These are phyloP conservation scores for Zangia roseola DNA, from an alignment of 768 basidiomycete genomes.

Conservation along the genomic window DNA sequence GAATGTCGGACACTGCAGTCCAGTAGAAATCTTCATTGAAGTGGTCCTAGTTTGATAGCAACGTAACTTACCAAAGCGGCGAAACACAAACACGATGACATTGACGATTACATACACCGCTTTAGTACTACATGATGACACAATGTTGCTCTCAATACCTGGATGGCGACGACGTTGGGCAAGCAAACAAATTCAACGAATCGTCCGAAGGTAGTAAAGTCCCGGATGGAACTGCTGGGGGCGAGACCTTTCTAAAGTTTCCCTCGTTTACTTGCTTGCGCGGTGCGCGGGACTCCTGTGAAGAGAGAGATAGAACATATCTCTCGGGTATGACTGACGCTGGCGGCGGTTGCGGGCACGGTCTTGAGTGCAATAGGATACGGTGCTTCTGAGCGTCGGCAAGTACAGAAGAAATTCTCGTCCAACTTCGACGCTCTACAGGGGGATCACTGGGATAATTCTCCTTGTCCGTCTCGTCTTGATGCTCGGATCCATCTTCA, in stretches of 20 bases:
- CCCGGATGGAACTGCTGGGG: neutral
- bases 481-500: slow-evolving; percentile 24
- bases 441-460: slow-evolving; percentile 10
- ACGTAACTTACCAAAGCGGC: too few species aligned
- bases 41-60: too few species aligned
- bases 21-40: too few species aligned
- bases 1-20: too few species aligned
- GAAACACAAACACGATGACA: neutral
- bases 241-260: neutral
- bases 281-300: slow-evolving; percentile 5
- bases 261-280: slow-evolving; percentile 10
- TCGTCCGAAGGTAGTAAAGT: slow-evolving; percentile 43
- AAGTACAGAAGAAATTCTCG: slow-evolving; percentile 39
- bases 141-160: slow-evolving; percentile 15
- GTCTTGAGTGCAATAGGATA: slow-evolving; percentile 33
- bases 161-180: slow-evolving; percentile 29
- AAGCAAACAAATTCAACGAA: slow-evolving; percentile 48
- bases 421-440: slow-evolving; percentile 17
- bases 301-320: slow-evolving; percentile 4
- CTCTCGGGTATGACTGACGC: slow-evolving; percentile 17
- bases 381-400: slow-evolving; percentile 40
- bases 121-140: too few species aligned
- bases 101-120: neutral
- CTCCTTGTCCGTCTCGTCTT: slow-evolving; percentile 22
- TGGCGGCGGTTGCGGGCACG: slow-evolving; percentile 1